A percentile compares a stretch with the other conserved stretches of the same genome.
Evolutionary conservation across 768 basidiomycete species (phyloP).

Genomic region (Termitomyces sp.): DNA sequence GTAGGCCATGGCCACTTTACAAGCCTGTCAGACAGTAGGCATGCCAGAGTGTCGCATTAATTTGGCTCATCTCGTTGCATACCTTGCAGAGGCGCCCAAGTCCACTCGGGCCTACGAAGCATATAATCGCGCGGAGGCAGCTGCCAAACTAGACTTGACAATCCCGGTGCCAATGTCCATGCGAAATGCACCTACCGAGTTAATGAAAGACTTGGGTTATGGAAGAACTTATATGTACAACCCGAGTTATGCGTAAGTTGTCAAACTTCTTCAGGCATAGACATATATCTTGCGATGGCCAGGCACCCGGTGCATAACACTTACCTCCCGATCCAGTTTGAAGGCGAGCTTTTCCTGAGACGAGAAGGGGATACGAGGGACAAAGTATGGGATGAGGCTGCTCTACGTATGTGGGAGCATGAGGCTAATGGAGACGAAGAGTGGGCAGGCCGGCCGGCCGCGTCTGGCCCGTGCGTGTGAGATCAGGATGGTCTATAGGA

Average conservation of each 20-base stretch:
- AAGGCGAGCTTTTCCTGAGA: slow-evolving; percentile 37
- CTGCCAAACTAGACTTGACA: slow-evolving; percentile 45
- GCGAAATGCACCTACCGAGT: slow-evolving; percentile 69
- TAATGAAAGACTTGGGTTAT: slow-evolving; percentile 70
- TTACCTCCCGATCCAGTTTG: slow-evolving; percentile 49
- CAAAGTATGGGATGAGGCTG: slow-evolving; percentile 59
- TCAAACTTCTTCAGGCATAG: not conserved
- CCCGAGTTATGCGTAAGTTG: slow-evolving; percentile 45
- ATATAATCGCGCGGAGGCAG: slow-evolving; percentile 62
- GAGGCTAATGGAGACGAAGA: slow-evolving; percentile 38
- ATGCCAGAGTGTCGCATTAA: slow-evolving; percentile 82
- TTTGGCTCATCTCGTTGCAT: slow-evolving; percentile 69
- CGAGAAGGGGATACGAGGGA: slow-evolving; percentile 33
- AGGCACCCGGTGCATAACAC: slow-evolving; percentile 65
- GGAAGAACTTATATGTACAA: slow-evolving; percentile 61
- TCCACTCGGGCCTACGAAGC: slow-evolving; percentile 76
- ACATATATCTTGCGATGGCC: not conserved
- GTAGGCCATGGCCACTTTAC: slow-evolving; percentile 58
- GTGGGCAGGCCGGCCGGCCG: slow-evolving; percentile 37
- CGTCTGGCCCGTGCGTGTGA: slow-evolving; percentile 17
- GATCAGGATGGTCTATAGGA: slow-evolving; percentile 4
- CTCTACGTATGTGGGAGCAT: slow-evolving; percentile 49
- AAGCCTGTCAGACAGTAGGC: slow-evolving; percentile 65
- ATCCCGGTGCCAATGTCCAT: slow-evolving; percentile 65
- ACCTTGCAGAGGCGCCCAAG: slow-evolving; percentile 80